These are phyloP conservation scores for Trypanosoma cruzi DNA, from an alignment of 208 protist species.

Conservation along the genomic window DNA sequence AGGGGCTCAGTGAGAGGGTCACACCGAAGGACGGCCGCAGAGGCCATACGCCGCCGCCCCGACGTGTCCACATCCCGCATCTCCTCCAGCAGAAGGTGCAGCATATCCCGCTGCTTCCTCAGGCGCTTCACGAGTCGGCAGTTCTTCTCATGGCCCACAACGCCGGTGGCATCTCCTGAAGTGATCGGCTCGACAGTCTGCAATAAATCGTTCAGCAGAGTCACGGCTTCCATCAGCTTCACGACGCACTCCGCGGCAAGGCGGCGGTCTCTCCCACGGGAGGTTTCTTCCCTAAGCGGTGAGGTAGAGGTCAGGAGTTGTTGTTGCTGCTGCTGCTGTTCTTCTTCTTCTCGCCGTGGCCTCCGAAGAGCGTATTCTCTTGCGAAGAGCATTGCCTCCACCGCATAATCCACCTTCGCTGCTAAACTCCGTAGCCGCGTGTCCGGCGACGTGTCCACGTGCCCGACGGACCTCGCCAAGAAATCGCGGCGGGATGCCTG, in stretches of 20 bases:
- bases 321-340: background rate
- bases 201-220: background rate
- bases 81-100: background rate
- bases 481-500: background rate
- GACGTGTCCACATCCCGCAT: background rate
- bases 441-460: background rate
- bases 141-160: background rate
- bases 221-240: slow-evolving; percentile 12
- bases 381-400: slow-evolving; percentile 15
- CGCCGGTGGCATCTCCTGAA: background rate
- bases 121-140: background rate
- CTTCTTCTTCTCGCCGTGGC: background rate
- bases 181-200: background rate
- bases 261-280: background rate
- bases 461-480: background rate
- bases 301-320: background rate
- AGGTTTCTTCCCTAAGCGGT: background rate
- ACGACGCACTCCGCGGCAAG: slow-evolving; percentile 4
- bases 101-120: background rate
- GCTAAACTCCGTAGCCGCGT: background rate
- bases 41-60: background rate
- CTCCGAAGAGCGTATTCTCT: slow-evolving; percentile 9
- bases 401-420: background rate
- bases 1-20: slow-evolving; percentile 8
- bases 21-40: background rate